Evolutionary conservation across 306 rosid species (phyloP).

Genomic region (Corylus avellana): DNA sequence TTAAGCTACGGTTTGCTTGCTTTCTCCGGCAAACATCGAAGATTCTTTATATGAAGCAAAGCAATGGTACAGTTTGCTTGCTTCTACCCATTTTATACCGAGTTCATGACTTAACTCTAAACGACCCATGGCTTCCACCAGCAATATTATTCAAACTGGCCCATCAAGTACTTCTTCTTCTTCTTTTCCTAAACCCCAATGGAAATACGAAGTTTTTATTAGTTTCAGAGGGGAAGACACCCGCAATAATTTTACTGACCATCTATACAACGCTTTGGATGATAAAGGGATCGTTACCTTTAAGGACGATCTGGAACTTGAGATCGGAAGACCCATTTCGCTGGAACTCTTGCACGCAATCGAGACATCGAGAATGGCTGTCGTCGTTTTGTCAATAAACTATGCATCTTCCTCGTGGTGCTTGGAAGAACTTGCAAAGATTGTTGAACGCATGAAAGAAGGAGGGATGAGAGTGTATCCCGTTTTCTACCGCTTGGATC

Average conservation of each 20-base stretch:
- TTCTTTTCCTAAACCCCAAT: neutral
- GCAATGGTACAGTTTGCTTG: no score
- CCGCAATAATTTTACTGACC: neutral
- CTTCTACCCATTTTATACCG: no score
- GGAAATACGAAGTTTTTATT: slow-evolving; percentile 13
- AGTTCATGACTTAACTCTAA: no score
- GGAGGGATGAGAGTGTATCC: neutral
- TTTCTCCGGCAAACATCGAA: no score
- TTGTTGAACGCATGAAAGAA: neutral
- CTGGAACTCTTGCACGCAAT: slow-evolving; percentile 17
- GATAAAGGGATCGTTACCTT: neutral
- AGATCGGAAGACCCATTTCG: neutral
- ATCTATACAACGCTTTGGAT: neutral
- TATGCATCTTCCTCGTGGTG: slow-evolving; percentile 16
- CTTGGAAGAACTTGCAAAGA: slow-evolving; percentile 23
- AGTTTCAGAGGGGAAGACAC: slow-evolving; percentile 21
- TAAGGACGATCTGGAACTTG: neutral
- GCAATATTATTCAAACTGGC: neutral
- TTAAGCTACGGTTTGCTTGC: no score
- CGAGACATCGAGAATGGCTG: slow-evolving; percentile 13
- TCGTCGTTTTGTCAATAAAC: slow-evolving; percentile 11
- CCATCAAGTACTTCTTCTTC: slow-evolving; percentile 1
- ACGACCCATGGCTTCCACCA: neutral
- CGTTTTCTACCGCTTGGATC: slow-evolving; percentile 9
- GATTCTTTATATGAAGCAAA: no score